These are phyloP conservation scores for Mucor lusitanicus DNA, from an alignment of 371 early-diverging fungal species.

Conservation along the genomic window DNA sequence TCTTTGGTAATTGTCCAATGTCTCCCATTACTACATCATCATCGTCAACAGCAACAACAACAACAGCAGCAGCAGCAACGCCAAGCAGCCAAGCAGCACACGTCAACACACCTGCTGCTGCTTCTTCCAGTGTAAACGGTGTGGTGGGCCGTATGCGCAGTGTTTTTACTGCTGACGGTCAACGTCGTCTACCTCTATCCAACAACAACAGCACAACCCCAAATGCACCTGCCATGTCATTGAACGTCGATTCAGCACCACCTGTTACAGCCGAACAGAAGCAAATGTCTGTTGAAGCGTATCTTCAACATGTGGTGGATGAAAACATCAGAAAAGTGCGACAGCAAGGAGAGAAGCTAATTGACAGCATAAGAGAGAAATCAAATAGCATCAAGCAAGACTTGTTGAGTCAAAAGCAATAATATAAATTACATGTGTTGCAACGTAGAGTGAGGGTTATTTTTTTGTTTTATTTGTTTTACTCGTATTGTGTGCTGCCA, in stretches of 20 bases:
- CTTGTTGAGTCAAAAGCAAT: neutral
- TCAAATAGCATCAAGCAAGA: neutral
- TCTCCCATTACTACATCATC: slow-evolving; percentile 5
- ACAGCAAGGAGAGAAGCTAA: neutral
- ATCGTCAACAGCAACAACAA: too few relatives aligned
- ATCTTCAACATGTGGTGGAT: neutral
- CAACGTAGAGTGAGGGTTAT: too few relatives aligned
- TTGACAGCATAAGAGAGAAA: neutral
- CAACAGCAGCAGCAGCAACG: too few relatives aligned
- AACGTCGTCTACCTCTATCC: neutral
- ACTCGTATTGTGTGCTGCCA: neutral
- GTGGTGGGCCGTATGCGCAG: neutral
- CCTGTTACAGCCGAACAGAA: slow-evolving; percentile 7
- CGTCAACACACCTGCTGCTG: neutral
- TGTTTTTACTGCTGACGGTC: neutral
- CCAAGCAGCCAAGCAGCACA: neutral
- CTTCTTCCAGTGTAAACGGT: neutral
- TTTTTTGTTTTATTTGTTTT: too few relatives aligned
- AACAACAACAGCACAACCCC: too few relatives aligned
- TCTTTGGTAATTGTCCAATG: slow-evolving; percentile 7
- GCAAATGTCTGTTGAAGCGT: slow-evolving; percentile 7
- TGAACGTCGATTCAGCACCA: neutral
- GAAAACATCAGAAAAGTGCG: neutral
- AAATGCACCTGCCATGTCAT: neutral
- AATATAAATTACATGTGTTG: neutral